Base-by-base conservation (phyloP, 2,329 filamentous ascomycete species). In the Xylariomycetidae sp. region DNA sequence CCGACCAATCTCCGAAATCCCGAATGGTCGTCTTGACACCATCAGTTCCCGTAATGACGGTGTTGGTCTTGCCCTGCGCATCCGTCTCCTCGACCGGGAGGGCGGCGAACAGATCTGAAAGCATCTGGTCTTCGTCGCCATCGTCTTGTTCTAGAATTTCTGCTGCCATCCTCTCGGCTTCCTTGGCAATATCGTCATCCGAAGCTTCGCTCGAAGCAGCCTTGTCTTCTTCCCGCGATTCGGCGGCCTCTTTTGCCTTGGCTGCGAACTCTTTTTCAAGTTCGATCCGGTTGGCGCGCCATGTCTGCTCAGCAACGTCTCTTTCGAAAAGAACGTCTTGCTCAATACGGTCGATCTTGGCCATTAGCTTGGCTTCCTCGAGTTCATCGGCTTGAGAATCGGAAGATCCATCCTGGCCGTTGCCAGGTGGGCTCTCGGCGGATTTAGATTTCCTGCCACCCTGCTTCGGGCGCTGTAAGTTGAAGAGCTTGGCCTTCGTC, bases 1-100 rank as follows among this genome's bases (percentile, higher is more conserved):
- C 89, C 10, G 75, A 74, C 67, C 79, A 80, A 56, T 86, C 87
- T 2, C 86, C 88, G 67, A 96, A 95, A 49, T 95, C 83, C 26
- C 85, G 72, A 30, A 94, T 72, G 1, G 66, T 71, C 4, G 87
- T 59, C 36, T 72, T 77, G 5, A 64, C 54, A 2, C 76, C 71
- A 43, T 74, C 58, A 34, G 63, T 46, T 29, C 66, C 62, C 48
- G 69, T 76, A 26, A 77, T 63, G 25, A 73, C 70, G 0, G 67
- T 79, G 23, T 59, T 68, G 3, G 68, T 70, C 52, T 78, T 73
- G n/a, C 76, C 76, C 7, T 72, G 76, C 4, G 68, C 64, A 46
- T 81, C 74, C 5, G 76, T 65, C 48, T 81, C 76, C 46, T 67
- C 71, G 17, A 76, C 68, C 1, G 79, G 79, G 5, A 83, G 57